Base-by-base conservation (phyloP, 371 early-diverging fungal species). In the Lichtheimia corymbifera region DNA sequence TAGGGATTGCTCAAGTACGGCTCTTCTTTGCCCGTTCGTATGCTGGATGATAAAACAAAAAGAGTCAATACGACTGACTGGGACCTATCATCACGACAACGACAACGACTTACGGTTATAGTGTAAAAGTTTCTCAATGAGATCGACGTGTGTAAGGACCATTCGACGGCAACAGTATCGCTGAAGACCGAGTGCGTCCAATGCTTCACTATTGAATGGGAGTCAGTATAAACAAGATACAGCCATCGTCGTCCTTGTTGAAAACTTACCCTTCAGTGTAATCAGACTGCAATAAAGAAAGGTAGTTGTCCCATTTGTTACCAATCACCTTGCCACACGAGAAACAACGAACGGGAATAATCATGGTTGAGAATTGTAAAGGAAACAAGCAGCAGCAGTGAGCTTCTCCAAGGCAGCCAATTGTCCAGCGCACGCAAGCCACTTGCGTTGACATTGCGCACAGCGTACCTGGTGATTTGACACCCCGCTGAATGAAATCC, bases 91-190 rank as follows among this genome's bases (percentile, higher is more conserved):
- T 2, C 1, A 28, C 28, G 4, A 28, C 28, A 3, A 45, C 15
- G 11, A 45, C 18, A 4, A 4, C 2, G 17, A 83, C 89, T 82
- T 83, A 91, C 90, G 86, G 70, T 96, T 95, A 77, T 93, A 99
- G 74, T 97, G 93, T 55, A 99, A 76, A 28, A 99, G 83, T 78
- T 99, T 99, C 73, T 99, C 99, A 75, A 99, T 98, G 72, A 99
- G 85, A 68, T 99, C 99, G 40, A 99, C 98, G 76, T 99, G 99
- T 13, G 97, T 96, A 51, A 99, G 86, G 40, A 98, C 91, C 98
- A 99, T 99, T 66, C 99, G 90, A 61, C 99, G 84, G 85, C 99
- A 99, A 88, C 99, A 99, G 66, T 97, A 97, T 56, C 99, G 88
- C 83, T 93, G 93, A 61, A 99, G 82, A 45, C 96, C 97, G 55